Conservation (phyloP, 1,284 basidiomycete species). For the Malassezia yamatoensis region DNA sequence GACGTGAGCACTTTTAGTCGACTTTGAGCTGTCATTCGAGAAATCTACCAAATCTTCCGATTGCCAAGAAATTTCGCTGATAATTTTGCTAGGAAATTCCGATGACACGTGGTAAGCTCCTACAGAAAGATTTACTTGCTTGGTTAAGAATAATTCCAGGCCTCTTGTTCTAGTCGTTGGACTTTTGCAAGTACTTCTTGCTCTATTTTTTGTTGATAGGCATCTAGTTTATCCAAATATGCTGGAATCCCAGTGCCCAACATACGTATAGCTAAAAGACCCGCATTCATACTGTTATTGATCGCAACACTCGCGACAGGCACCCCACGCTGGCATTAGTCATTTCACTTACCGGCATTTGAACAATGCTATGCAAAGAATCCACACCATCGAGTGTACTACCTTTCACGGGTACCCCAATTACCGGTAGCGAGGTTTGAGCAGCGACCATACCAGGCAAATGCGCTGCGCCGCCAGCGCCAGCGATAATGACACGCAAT, state of each 20-base stretch:
- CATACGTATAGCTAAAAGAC: constrained; percentile 79
- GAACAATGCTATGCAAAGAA: constrained; percentile 89
- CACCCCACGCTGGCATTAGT: constrained; percentile 65
- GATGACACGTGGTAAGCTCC: background rate
- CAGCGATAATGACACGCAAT: constrained; percentile 71
- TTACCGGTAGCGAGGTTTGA: constrained; percentile 81
- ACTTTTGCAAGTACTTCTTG: constrained; percentile 76
- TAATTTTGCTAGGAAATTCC: background rate
- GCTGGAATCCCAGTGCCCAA: constrained; percentile 62
- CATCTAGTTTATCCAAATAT: constrained; percentile 62
- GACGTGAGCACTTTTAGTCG: constrained; percentile 35
- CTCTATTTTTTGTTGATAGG: constrained; percentile 66
- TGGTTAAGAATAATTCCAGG: constrained; percentile 60
- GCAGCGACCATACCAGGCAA: constrained; percentile 96
- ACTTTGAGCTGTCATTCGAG: constrained; percentile 19
- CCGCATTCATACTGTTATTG: constrained; percentile 90
- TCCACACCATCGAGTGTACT: constrained; percentile 90
- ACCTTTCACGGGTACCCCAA: constrained; percentile 94
- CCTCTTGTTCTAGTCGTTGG: constrained; percentile 63
- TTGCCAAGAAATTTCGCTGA: background rate
- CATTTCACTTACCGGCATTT: constrained; percentile 63
- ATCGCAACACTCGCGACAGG: constrained; percentile 96
- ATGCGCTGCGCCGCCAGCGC: constrained; percentile 93
- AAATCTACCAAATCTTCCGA: background rate
- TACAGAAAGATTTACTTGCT: background rate